Base-by-base conservation (phyloP, 2,329 filamentous ascomycete species). In the Paecilomyces dactylethromorphus region DNA sequence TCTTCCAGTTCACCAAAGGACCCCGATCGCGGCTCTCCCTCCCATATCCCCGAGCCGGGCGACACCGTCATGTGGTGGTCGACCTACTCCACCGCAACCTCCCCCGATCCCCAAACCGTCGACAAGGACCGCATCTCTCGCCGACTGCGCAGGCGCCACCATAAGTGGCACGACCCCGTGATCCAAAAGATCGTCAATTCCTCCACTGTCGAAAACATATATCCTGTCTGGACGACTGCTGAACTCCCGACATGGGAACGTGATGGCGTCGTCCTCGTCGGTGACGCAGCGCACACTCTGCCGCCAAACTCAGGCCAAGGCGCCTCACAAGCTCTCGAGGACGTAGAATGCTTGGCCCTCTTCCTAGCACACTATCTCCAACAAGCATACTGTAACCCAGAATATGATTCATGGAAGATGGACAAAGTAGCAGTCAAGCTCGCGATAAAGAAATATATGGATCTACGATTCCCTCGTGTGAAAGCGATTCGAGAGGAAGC, bases 261-360 rank as follows among this genome's bases (percentile, higher is more conserved):
- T 5, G 70, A 78, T 10, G 73, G 80, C 0, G 75, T 84, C 2
- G 73, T 86, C 3, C 69, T 86, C 1, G 69, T 85, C 2, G 84
- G 83, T 3, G 83, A 86, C 66, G 82, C 82, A 1, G 82, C 82
- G 0, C 83, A 86, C 68, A 82, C 82, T 0, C 71, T 85, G 58
- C 78, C 81, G 1, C 77, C 83, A 0, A 80, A 78, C 5, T 79
- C 78, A 0, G 82, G 82, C 1, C 83, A 85, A 66, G 84, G 83
- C 0, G 77, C 79, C 0, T 80, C 78, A 3, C 82, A 84, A 67
- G 83, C 81, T 0, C 65, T 86, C 11, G 83, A 86, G 65, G 83
- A 86, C 68, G 76, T 75, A 0, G 78, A 82, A 60, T 73, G 77
- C 0, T 69, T 84, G 10, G 70, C 74, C 0, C 59, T 81, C 24